A percentile compares a stretch with the other conserved stretches of the same genome.
phyloP scores from a whole-genome alignment of 139 green algal genomes.

The Micractinium sp. region DNA sequence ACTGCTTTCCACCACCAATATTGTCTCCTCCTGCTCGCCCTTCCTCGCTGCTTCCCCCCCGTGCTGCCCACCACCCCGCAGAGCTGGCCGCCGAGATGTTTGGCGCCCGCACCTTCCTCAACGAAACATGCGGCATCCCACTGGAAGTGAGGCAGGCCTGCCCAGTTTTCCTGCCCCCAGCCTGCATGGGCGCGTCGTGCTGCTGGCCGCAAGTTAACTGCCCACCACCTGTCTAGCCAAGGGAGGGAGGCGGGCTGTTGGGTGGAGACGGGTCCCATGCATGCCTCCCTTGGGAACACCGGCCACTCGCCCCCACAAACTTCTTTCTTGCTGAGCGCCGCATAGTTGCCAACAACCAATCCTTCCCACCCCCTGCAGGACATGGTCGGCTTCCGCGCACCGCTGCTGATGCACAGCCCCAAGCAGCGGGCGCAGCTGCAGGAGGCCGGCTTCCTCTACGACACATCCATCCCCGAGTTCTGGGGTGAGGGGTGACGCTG shows the following conservation, averaged over 20 bases:
- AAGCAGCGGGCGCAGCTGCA: conserved; percentile 1
- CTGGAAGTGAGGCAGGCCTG: conserved; percentile 3
- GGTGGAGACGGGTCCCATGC: too few species aligned
- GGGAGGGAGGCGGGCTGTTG: too few species aligned
- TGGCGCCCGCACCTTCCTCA: not conserved
- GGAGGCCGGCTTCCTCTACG: conserved; percentile 34
- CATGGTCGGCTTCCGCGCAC: conserved; percentile 42
- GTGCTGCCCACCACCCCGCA: not conserved
- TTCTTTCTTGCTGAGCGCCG: not conserved
- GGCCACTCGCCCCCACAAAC: too few species aligned
- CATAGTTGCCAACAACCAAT: not conserved
- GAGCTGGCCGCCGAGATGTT: conserved; percentile 16
- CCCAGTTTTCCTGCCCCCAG: not conserved
- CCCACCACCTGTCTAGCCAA: not conserved
- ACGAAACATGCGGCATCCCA: conserved; percentile 31
- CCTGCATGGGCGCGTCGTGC: too few species aligned
- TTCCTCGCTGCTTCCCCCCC: too few species aligned
- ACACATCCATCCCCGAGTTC: conserved; percentile 41
- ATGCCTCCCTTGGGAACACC: too few species aligned
- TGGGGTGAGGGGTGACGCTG: not conserved
- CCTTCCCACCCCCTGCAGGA: not conserved
- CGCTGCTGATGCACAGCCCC: conserved; percentile 43
- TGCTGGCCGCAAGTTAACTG: not conserved
- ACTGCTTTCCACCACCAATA: too few species aligned
- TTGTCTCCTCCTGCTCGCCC: too few species aligned